Evolutionary conservation across 768 basidiomycete genomes (phyloP), one percentile per base, ranked within the genome.

Genomic region (Rhodotorula taiwanensis): DNA sequence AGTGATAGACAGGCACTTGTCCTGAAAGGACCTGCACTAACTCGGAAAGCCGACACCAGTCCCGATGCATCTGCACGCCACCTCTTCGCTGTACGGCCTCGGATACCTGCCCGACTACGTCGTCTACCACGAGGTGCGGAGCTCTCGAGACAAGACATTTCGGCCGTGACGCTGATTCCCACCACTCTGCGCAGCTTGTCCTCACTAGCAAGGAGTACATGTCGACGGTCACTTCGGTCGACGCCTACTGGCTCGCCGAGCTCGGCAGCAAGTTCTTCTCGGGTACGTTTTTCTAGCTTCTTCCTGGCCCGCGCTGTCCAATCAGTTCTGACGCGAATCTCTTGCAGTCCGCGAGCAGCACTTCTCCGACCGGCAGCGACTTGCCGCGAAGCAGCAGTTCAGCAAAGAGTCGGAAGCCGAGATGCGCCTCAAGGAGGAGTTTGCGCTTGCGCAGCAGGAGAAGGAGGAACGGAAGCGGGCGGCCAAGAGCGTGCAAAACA

Each of bases 141-240:
- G n/a, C n/a, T n/a, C n/a, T n/a, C n/a, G n/a, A n/a, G n/a, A n/a
- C n/a, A n/a, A n/a, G n/a, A n/a, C n/a, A n/a, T n/a, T n/a, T n/a
- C n/a, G n/a, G n/a, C n/a, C n/a, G 39, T 10, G 4, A 3, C 25
- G 18, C 23, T 73, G 86, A 64, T 21, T 6, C 34, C 39, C 21
- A 21, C n/a, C 14, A 23, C 21, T 41, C 5, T 44, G n/a, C 23
- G 5, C 55, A 60, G 52, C 68, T 71, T n/a, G 68, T 71, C n/a
- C 62, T 68, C 49, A 74, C 74, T 34, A 63, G 68, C 23, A 75
- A 77, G 71, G 79, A 77, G 65, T 99, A 99, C 78, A 95, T 97
- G 93, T 94, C 93, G 23, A 91, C 92, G 75, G 95, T 99, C n/a
- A 97, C 95, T 4, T 85, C 94, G 0, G 88, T 98, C 66, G 92